Percentiles rank a stretch among this genome's conserved stretches.
phyloP scores from a whole-genome alignment of 2,329 filamentous ascomycete species.

The Dendrostoma leiphaemia region DNA sequence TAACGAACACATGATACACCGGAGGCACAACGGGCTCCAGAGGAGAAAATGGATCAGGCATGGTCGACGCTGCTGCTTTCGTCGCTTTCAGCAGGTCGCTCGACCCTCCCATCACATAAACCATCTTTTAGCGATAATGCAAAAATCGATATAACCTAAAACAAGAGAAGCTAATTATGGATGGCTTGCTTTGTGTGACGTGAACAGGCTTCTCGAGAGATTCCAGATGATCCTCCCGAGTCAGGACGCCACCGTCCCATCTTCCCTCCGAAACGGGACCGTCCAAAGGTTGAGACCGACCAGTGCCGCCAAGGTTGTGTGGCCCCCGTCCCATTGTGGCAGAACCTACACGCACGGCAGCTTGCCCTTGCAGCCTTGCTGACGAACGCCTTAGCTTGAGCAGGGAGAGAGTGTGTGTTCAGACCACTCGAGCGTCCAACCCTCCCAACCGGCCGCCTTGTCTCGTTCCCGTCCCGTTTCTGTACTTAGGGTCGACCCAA shows the following conservation, averaged over 20 bases:
- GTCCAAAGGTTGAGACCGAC: constrained; percentile 6
- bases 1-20: background rate
- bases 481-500: too few relatives aligned
- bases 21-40: background rate
- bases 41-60: background rate
- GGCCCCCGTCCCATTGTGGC: background rate
- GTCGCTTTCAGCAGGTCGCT: background rate
- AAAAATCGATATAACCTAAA: too few relatives aligned
- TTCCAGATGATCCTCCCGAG: too few relatives aligned
- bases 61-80: background rate
- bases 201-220: too few relatives aligned
- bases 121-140: background rate
- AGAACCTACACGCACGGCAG: background rate
- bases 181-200: too few relatives aligned
- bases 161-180: too few relatives aligned
- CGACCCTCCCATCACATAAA: background rate
- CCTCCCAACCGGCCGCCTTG: too few relatives aligned
- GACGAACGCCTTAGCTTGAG: background rate
- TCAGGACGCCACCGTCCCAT: too few relatives aligned
- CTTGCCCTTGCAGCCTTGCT: too few relatives aligned
- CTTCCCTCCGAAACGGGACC: background rate
- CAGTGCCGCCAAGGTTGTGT: constrained; percentile 11
- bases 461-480: too few relatives aligned
- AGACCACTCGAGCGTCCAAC: too few relatives aligned
- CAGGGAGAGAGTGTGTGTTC: too few relatives aligned